Percentiles rank a stretch among this genome's conserved stretches.
Evolutionary conservation across 495 filamentous ascomycete genomes (phyloP).

Genomic region (Parathielavia appendiculata): DNA sequence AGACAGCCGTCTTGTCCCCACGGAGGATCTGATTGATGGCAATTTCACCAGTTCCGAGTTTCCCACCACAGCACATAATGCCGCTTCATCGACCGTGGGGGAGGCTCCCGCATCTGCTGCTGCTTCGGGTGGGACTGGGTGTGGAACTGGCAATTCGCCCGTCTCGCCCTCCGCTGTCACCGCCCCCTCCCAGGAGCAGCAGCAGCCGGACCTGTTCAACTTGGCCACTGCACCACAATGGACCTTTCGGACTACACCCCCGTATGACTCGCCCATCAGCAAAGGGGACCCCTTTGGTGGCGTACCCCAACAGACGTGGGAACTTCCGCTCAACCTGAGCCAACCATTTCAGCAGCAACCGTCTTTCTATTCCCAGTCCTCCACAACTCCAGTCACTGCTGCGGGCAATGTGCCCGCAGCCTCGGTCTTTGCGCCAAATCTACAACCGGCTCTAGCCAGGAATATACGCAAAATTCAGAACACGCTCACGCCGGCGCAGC

Average conservation of each 20-base stretch:
- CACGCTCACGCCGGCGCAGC: slow-evolving; percentile 48
- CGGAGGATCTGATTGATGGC: slow-evolving; percentile 13
- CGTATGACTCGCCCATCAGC: slow-evolving; percentile 36
- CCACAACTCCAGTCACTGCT: slow-evolving; percentile 11
- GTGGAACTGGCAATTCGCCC: too few relatives aligned
- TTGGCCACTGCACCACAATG: slow-evolving; percentile 31
- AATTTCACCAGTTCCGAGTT: slow-evolving; percentile 21
- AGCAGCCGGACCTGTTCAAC: slow-evolving; percentile 33
- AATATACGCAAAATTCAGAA: slow-evolving; percentile 26
- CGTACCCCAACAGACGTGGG: slow-evolving; percentile 22
- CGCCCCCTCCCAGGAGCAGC: slow-evolving; percentile 25
- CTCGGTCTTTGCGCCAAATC: slow-evolving; percentile 16
- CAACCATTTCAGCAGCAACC: slow-evolving; percentile 25
- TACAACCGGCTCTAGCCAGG: slow-evolving; percentile 13
- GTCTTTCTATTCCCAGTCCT: slow-evolving; percentile 21
- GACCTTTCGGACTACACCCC: slow-evolving; percentile 42
- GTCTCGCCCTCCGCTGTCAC: slow-evolving; percentile 31
- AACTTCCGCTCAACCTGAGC: slow-evolving; percentile 27
- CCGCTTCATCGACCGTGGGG: slow-evolving; percentile 14
- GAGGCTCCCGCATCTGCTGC: slow-evolving; percentile 22
- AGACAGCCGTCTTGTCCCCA: slow-evolving; percentile 17
- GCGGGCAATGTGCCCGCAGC: slow-evolving; percentile 14
- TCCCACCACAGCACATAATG: slow-evolving; percentile 13
- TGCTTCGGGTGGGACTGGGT: slow-evolving; percentile 10
- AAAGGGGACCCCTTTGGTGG: slow-evolving; percentile 19